These are phyloP conservation scores for Talaromyces pinophilus DNA, from an alignment of 2,329 filamentous ascomycete genomes.

Conservation along the genomic window DNA sequence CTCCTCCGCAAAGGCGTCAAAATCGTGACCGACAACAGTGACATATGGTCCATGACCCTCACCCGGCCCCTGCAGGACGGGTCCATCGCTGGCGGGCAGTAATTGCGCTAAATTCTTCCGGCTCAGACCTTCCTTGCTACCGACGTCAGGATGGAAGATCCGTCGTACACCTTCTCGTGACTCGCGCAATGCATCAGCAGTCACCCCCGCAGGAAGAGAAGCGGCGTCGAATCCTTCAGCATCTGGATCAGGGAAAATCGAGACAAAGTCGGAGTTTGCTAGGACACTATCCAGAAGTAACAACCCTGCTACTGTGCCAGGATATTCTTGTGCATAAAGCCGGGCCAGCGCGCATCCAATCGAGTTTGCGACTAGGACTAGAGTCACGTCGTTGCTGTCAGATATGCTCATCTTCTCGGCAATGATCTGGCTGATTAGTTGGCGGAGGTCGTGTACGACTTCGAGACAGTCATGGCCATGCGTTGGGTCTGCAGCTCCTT, in stretches of 20 bases:
- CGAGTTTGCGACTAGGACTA: constrained; percentile 56
- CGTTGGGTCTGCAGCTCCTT: constrained; percentile 35
- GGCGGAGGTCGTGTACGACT: constrained; percentile 49
- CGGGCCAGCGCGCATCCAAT: constrained; percentile 57
- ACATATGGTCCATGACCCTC: constrained; percentile 40
- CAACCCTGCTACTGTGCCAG: constrained; percentile 48
- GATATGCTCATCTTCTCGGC: constrained; percentile 31
- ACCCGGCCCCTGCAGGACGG: constrained; percentile 42
- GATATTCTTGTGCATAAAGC: constrained; percentile 53
- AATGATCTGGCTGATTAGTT: constrained; percentile 47
- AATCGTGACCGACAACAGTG: constrained; percentile 58
- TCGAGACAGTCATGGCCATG: constrained; percentile 53
- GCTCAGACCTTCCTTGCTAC: constrained; percentile 54
- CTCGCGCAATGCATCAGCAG: constrained; percentile 36
- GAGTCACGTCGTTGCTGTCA: constrained; percentile 29
- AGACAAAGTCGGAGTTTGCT: constrained; percentile 58
- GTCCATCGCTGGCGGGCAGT: constrained; percentile 48
- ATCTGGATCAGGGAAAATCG: constrained; percentile 59
- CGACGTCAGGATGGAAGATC: constrained; percentile 53
- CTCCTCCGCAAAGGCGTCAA: constrained; percentile 55
- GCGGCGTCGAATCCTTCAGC: constrained; percentile 46
- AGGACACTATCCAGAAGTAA: constrained; percentile 61
- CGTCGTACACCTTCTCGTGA: constrained; percentile 37
- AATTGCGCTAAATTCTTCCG: constrained; percentile 48
- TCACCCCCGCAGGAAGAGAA: constrained; percentile 45